These are phyloP conservation scores for Asterophora lycoperdoides DNA, from an alignment of 768 basidiomycete genomes.

Conservation along the genomic window DNA sequence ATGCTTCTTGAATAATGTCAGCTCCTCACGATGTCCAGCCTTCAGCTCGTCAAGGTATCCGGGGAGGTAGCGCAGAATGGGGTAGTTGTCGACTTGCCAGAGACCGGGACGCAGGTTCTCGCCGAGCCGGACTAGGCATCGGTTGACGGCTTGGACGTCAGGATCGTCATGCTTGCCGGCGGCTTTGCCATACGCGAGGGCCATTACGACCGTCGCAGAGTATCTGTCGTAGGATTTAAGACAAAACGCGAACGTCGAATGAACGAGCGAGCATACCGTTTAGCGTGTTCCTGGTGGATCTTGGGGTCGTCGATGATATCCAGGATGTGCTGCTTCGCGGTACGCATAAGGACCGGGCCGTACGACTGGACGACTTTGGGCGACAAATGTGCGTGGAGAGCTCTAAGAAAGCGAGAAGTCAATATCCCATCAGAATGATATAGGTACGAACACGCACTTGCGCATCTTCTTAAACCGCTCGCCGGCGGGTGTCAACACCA, in stretches of 20 bases:
- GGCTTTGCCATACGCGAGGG: constrained; percentile 44
- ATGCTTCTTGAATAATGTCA: constrained; percentile 50
- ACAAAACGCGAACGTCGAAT: background rate
- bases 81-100: constrained; percentile 45
- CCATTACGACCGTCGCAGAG: constrained; percentile 47
- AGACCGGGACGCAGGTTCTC: constrained; percentile 39
- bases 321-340: constrained; percentile 39
- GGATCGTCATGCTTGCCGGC: constrained; percentile 42
- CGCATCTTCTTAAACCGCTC: constrained; percentile 60
- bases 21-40: constrained; percentile 52
- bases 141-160: constrained; percentile 42
- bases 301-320: constrained; percentile 40
- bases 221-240: constrained; percentile 28
- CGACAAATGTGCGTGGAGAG: constrained; percentile 56
- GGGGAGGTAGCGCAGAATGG: constrained; percentile 49
- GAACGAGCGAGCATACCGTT: constrained; percentile 18
- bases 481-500: constrained; percentile 51
- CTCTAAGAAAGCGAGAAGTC: constrained; percentile 28
- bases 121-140: constrained; percentile 42
- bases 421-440: background rate
- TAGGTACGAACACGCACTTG: constrained; percentile 30
- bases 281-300: constrained; percentile 52
- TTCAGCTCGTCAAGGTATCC: constrained; percentile 57
- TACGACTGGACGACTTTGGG: constrained; percentile 48
- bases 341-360: constrained; percentile 42